Evolutionary conservation across 441 rosid genomes (phyloP), one percentile per base, ranked within the genome.

Genomic region (Aquilaria agallochum): DNA sequence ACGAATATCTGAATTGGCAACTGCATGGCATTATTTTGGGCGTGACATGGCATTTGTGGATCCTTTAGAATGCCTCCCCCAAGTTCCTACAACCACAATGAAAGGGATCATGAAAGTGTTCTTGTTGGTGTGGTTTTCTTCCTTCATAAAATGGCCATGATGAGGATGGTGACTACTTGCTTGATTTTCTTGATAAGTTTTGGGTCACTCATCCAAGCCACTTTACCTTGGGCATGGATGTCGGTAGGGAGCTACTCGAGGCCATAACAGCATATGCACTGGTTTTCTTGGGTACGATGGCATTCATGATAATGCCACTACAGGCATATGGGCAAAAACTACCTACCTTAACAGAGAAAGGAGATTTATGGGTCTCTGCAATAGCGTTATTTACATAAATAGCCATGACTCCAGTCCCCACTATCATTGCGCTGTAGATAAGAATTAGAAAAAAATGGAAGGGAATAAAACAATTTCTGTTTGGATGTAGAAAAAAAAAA

Each of bases 191-290:
- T 88, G 3, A 88, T 88, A 33, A 92, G 79, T 65, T 86, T 92
- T 0, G 96, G 98, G 77, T 93, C 98, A 65, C 89, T 85, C 97
- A 93, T 90, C 10, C 98, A 77, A 11, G 98, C 97, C 32, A 92
- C 96, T 52, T 95, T 94, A 42, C 96, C 95, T 59, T 89, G 94
- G 6, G 96, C 87, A 3, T 95, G 83, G 53, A 92, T 92, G 56
- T 92, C 98, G 0, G 98, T 95, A 0, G 98, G 98, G 44, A 92
- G 96, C 0, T 93, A 86, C 66, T 92, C 98, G 49, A 92, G 57
- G n/a, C 98, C 98, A 92, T 90, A 73, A 92, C 97, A 14, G 97
- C 98, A 36, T 93, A 92, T 9, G 98, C 98, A 8, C 91, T 91
- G 5, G 93, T 91, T 60, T 89, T 89, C 59, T 89, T 91, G 0